Evolutionary conservation across 2,329 filamentous ascomycete genomes (phyloP).

Genomic region (Dothistroma septosporum): DNA sequence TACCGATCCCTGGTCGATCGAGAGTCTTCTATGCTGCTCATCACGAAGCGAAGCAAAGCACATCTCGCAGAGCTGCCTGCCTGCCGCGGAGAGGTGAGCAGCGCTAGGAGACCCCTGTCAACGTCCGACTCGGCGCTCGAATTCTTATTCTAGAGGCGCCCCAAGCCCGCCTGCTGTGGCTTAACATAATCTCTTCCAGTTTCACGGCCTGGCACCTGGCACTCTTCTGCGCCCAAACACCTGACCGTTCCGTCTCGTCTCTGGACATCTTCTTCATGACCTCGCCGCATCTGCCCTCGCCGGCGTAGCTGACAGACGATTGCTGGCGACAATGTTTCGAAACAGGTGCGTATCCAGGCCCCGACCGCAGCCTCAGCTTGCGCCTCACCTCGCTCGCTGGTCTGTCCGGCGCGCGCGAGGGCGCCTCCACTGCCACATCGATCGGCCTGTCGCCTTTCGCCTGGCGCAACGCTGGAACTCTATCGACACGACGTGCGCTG

Average conservation of each 20-base stretch:
- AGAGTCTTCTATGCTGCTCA: conserved; percentile 2
- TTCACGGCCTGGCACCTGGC: conserved; percentile 17
- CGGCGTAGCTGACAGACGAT: conserved; percentile 17
- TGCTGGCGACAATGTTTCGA: conserved; percentile 42
- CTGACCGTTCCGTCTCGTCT: background rate
- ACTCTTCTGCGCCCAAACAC: conserved; percentile 13
- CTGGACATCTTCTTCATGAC: conserved; percentile 15
- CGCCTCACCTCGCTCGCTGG: conserved; percentile 5
- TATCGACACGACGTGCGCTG: conserved; percentile 11
- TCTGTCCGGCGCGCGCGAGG: conserved; percentile 1
- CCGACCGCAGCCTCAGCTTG: conserved; percentile 4
- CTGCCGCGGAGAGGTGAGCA: conserved; percentile 13
- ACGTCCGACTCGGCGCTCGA: background rate
- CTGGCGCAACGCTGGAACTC: conserved; percentile 24
- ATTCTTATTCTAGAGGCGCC: conserved; percentile 13
- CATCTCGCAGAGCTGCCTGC: conserved; percentile 1
- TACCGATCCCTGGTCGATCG: conserved; percentile 15
- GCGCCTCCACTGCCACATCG: conserved; percentile 21
- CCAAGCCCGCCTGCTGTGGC: conserved; percentile 20
- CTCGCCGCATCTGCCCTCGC: conserved; percentile 12
- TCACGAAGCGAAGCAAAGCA: conserved; percentile 10
- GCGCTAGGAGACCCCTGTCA: conserved; percentile 10
- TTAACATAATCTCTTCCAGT: conserved; percentile 22
- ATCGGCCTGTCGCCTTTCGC: conserved; percentile 15
- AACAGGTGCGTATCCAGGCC: conserved; percentile 40